A percentile compares a stretch with the other conserved stretches of the same genome.
Evolutionary conservation across 139 green algal species (phyloP).

Genomic region (Ettlia oleoabundans): DNA sequence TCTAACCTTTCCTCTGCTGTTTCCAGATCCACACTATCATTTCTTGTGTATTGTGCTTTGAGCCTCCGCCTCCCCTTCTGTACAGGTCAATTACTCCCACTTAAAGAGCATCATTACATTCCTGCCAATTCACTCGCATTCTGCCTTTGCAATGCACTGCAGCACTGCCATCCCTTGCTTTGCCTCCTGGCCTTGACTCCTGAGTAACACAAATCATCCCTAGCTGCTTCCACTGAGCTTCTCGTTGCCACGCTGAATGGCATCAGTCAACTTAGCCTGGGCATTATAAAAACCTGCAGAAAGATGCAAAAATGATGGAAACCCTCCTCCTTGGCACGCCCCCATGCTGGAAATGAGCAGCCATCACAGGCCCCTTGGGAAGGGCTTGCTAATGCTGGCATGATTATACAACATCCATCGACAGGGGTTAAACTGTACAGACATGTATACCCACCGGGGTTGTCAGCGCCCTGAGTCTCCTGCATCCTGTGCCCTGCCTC

Average conservation of each 20-base stretch:
- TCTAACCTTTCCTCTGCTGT: too few species aligned
- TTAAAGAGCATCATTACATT: too few species aligned
- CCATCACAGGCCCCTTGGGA: too few species aligned
- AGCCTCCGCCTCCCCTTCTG: too few species aligned
- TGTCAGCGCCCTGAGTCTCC: constrained; percentile 7
- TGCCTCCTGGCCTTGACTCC: neutral
- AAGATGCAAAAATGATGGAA: neutral
- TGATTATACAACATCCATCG: too few species aligned
- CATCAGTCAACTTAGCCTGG: neutral
- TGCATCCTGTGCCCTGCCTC: constrained; percentile 20
- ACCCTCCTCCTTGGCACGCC: neutral
- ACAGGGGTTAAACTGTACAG: too few species aligned
- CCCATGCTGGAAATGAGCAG: too few species aligned
- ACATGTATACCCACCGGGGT: neutral
- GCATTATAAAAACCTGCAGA: constrained; percentile 17
- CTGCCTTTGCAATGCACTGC: neutral
- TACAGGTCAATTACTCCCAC: too few species aligned
- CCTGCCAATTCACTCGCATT: neutral
- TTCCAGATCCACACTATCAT: too few species aligned
- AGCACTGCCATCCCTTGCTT: neutral
- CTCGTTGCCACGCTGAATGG: neutral
- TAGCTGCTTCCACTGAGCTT: neutral
- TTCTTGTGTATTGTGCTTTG: too few species aligned
- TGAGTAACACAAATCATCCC: neutral
- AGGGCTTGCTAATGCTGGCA: too few species aligned